Conservation (phyloP, 345 rosid genomes). For the Carallia brachiata region DNA sequence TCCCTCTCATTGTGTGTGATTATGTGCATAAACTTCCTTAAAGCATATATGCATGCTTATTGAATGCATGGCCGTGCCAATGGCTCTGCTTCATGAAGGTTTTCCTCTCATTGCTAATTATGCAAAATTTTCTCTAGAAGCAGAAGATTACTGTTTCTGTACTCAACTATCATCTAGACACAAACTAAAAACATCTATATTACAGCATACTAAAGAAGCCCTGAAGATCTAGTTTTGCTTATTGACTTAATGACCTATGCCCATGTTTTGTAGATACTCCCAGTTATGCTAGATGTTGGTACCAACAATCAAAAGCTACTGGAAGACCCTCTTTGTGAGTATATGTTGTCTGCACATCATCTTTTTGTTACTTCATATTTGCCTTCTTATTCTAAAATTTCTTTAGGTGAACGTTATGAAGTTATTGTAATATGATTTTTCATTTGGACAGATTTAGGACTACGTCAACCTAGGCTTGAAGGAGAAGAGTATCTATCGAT, state of each 20-base stretch:
- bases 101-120: not conserved
- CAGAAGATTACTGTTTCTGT: not conserved
- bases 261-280: slow-evolving; percentile 60
- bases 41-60: not conserved
- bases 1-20: not conserved
- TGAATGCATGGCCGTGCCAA: not conserved
- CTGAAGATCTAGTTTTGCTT: not conserved
- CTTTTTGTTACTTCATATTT: not conserved
- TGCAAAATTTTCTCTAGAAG: not conserved
- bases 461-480: slow-evolving; percentile 86
- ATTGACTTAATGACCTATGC: slow-evolving; percentile 10
- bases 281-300: slow-evolving; percentile 94
- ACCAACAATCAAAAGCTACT: slow-evolving; percentile 90
- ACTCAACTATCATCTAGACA: slow-evolving; percentile 7
- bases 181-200: not conserved
- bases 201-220: not conserved
- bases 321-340: slow-evolving; percentile 85
- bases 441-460: slow-evolving; percentile 71
- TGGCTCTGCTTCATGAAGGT: not conserved
- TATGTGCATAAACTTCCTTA: not conserved
- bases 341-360: slow-evolving; percentile 7
- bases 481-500: slow-evolving; percentile 86
- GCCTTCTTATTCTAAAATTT: not conserved
- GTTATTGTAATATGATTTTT: slow-evolving; percentile 5
- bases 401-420: not conserved